Base-by-base conservation (phyloP, 176 grass and related monocot genomes). In the Typha latifolia region DNA sequence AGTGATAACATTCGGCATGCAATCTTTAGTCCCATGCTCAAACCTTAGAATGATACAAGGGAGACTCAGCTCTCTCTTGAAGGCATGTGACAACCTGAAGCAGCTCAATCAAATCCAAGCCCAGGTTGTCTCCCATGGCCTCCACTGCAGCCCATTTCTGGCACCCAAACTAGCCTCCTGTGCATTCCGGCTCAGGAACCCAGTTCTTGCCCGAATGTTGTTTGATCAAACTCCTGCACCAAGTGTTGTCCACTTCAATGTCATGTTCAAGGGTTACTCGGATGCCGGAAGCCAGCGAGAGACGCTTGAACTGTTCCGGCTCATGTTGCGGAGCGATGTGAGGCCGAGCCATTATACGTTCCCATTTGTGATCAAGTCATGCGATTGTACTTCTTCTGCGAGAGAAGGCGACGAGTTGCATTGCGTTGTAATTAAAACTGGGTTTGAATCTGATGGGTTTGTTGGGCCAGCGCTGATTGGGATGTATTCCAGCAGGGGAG, bases 1-100 rank as follows among this genome's bases (percentile, higher is more conserved):
- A 64, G 85, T 89, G 57, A 89, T 52, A 2, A 89, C 20, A 43
- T 86, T 86, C 20, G 93, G 93, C 69, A 52, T 37, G 32, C 57
- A 84, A 2, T 74, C 75, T 62, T 79, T 89, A 14, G 71, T 10
- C 16, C 52, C 16, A 9, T 3, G 52, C 15, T 18, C 52, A 15
- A 21, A 57, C 4, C 24, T 20, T 5, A 49, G 32, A 3, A 32
- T 72, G 2, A 23, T 48, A 34, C 32, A 73, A 18, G 71, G 51
- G 22, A 29, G 2, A 4, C 24, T 64, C 47, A 14, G 6, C 61
- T 64, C 57, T 16, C 48, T 73, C 22, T 64, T 73, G 23, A 23
- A 63, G 47, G 14, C 71, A 64, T 73, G 71, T 32, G 63, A 49
- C 5, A 50, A 9, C 22, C 22, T 16, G 3, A 37, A 37, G 14